These are phyloP conservation scores for Maudiozyma pseudohumilis DNA, from an alignment of 805 yeast genomes.

Conservation along the genomic window DNA sequence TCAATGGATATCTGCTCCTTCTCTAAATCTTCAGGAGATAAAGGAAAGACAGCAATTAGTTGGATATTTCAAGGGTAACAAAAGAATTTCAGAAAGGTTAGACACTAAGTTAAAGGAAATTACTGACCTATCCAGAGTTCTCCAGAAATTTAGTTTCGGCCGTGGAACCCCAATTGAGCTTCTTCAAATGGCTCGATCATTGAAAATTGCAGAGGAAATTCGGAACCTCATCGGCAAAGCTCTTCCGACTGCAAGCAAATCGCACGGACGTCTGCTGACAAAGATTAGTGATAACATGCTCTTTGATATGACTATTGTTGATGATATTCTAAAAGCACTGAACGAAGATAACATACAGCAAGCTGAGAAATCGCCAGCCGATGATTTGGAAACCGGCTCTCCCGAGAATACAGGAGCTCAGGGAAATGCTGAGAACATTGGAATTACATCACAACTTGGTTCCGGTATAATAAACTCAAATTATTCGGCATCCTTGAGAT, in stretches of 20 bases:
- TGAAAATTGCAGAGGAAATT: constrained; percentile 30
- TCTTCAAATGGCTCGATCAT: constrained; percentile 34
- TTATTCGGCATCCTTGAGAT: constrained; percentile 27
- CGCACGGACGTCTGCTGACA: constrained; percentile 21
- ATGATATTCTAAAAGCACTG: constrained; percentile 34
- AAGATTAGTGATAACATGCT: constrained; percentile 24
- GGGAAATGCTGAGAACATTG: not conserved
- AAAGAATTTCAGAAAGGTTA: constrained; percentile 24
- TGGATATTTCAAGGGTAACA: constrained; percentile 30
- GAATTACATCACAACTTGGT: too few relatives aligned
- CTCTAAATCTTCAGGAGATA: constrained; percentile 49
- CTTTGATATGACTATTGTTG: constrained; percentile 35
- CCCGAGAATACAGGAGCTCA: not conserved
- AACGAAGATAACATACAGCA: constrained; percentile 31
- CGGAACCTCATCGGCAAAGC: constrained; percentile 9
- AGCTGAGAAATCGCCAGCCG: constrained; percentile 1
- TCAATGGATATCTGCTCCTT: constrained; percentile 77
- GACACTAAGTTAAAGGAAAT: constrained; percentile 34
- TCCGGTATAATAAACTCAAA: constrained; percentile 30
- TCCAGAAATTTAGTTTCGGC: constrained; percentile 48
- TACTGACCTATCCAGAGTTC: constrained; percentile 48
- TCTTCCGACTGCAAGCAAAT: constrained; percentile 16
- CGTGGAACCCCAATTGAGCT: constrained; percentile 38
- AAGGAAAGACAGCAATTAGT: constrained; percentile 46
- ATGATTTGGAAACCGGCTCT: not conserved